Conservation (phyloP, 1,139 yeast species). For the Kodamaea derodonti region DNA sequence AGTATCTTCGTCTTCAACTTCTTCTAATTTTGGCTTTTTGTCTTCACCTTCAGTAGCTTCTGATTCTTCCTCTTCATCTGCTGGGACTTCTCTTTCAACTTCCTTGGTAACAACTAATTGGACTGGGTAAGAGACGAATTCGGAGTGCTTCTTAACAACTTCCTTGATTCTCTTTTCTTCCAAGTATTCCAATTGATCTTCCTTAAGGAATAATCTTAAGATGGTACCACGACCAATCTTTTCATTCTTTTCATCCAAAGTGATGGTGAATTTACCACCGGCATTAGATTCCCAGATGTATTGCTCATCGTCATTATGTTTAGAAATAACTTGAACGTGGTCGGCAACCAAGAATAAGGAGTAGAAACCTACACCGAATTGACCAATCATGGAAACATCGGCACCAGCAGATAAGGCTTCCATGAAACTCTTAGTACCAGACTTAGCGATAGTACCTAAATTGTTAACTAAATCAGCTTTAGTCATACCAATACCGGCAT, state of each 20-base stretch:
- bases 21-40: constrained; percentile 62
- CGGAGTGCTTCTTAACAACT: constrained; percentile 99
- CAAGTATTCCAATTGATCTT: constrained; percentile 97
- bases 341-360: constrained; percentile 99
- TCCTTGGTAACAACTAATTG: constrained; percentile 98
- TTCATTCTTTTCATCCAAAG: constrained; percentile 85
- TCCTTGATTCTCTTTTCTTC: constrained; percentile 99
- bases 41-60: constrained; percentile 54
- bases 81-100: constrained; percentile 93
- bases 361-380: constrained; percentile 99
- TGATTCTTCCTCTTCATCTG: constrained; percentile 56
- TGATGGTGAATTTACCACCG: constrained; percentile 98
- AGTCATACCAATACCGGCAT: constrained; percentile 99
- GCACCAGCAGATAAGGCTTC: constrained; percentile 99
- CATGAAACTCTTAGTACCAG: constrained; percentile 99
- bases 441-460: constrained; percentile 99
- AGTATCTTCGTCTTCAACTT: constrained; percentile 61
- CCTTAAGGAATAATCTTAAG: constrained; percentile 95
- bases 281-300: constrained; percentile 99
- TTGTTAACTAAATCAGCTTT: constrained; percentile 98
- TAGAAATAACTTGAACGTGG: constrained; percentile 96
- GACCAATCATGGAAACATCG: constrained; percentile 99
- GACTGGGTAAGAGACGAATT: constrained; percentile 98
- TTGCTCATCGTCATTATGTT: constrained; percentile 99
- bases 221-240: constrained; percentile 92